phyloP scores from a whole-genome alignment of 2,329 filamentous ascomycete species.

The Rhynchosporium agropyri region DNA sequence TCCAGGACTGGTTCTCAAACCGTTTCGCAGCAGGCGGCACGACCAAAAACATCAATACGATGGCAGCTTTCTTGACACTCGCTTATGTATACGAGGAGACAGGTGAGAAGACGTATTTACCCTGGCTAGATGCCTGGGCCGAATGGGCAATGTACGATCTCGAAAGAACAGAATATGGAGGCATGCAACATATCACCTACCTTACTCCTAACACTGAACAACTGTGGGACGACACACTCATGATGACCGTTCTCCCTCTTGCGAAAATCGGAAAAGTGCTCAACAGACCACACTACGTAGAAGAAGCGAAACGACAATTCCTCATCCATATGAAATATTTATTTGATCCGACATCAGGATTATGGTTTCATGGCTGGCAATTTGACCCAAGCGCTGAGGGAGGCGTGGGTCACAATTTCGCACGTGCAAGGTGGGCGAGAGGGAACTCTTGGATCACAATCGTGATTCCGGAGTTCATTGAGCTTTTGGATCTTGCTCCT shows the following conservation, averaged over 20 bases:
- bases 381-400: constrained; percentile 51
- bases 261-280: constrained; percentile 72
- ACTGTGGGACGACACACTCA: constrained; percentile 83
- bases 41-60: constrained; percentile 85
- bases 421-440: constrained; percentile 58
- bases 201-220: constrained; percentile 70
- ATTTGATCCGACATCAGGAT: constrained; percentile 69
- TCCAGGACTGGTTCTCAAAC: constrained; percentile 72
- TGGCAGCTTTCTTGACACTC: constrained; percentile 76
- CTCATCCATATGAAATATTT: constrained; percentile 79
- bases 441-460: constrained; percentile 79
- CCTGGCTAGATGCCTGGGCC: constrained; percentile 80
- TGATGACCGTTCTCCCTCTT: constrained; percentile 84
- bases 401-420: constrained; percentile 61
- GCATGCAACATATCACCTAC: constrained; percentile 47
- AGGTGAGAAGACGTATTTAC: constrained; percentile 66
- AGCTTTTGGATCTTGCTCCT: constrained; percentile 64
- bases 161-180: constrained; percentile 68
- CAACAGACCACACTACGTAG: constrained; percentile 70
- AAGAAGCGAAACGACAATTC: constrained; percentile 78
- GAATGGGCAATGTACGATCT: constrained; percentile 83
- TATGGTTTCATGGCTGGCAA: constrained; percentile 81
- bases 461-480: constrained; percentile 80
- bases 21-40: constrained; percentile 59
- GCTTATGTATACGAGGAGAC: constrained; percentile 79